Base-by-base conservation (phyloP, 2,329 filamentous ascomycete genomes). In the Alternaria angustiovoidea region DNA sequence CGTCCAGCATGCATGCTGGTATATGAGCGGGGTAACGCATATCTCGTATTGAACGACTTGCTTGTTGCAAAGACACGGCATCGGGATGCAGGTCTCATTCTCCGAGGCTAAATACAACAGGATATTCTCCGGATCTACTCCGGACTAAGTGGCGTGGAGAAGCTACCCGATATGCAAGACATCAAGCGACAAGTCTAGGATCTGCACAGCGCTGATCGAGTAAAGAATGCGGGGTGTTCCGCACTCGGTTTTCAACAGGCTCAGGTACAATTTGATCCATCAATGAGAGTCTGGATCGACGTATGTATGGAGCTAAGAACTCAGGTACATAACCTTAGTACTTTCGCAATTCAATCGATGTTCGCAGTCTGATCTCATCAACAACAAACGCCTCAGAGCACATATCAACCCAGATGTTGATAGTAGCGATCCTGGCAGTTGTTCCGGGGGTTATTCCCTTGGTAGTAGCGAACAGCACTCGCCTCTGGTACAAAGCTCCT, bases 31-130 rank as follows among this genome's bases (percentile, higher is more conserved):
- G 48, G 41, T 43, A 22, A 3, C 26, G 16, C 16, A 30, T 18
- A 30, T 20, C 26, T 47, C 30, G 34, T 26, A 24, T 41, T 38
- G n/a, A 11, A 38, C 2, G 20, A 26, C 5, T 11, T 14, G 36
- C 16, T 16, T 14, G 11, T 5, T 54, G 32, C 42, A 34, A 16
- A 14, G 24, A 43, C 14, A 36, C 34, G 8, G 12, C 34, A 42
- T 36, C 20, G 34, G n/a, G 36, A 48, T 34, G 43, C 42, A 34
- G 22, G 0, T 32, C 8, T 22, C 24, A 48, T 54, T 24, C 43
- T 39, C 56, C 56, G 56, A 59, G 56, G 56, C 56, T 54, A 54
- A 54, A 59, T 59, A 48, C 56, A 48, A 59, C 43, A 54, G 42
- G 26, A 34, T 59, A 36, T 59, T 43, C 36, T 53, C 9, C 56